These are phyloP conservation scores for Dactylonectria macrodidyma DNA, from an alignment of 2,329 filamentous ascomycete genomes.

Conservation along the genomic window DNA sequence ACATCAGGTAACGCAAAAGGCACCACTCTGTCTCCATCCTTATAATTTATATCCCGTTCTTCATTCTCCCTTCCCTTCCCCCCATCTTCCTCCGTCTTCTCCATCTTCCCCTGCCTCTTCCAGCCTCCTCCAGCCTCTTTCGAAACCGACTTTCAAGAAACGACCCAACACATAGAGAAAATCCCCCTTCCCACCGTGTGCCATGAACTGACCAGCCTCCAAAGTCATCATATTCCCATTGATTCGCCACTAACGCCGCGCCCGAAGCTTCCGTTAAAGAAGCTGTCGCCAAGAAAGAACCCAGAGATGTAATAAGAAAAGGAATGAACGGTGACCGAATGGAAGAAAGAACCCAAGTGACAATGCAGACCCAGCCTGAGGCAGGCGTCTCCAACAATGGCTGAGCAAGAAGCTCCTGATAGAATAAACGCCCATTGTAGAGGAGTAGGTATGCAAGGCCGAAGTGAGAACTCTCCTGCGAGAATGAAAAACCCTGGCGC, in stretches of 20 bases:
- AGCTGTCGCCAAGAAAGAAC: slow-evolving; percentile 44
- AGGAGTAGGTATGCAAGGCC: background rate
- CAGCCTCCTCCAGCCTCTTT: background rate
- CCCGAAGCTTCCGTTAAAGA: slow-evolving; percentile 46
- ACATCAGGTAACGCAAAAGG: slow-evolving; percentile 8
- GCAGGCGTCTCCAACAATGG: background rate
- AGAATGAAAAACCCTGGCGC: background rate
- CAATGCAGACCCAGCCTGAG: background rate
- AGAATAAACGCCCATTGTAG: background rate
- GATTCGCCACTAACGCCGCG: slow-evolving; percentile 48
- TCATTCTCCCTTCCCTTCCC: background rate
- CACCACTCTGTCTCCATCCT: background rate
- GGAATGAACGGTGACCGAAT: slow-evolving; percentile 36
- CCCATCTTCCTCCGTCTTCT: slow-evolving; percentile 5
- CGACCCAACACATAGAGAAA: slow-evolving; percentile 30
- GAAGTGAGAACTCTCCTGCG: background rate
- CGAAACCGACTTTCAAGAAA: slow-evolving; percentile 9
- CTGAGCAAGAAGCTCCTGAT: background rate
- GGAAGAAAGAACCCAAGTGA: slow-evolving; percentile 2
- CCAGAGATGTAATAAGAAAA: slow-evolving; percentile 40
- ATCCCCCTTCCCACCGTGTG: slow-evolving; percentile 34
- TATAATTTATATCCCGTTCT: slow-evolving; percentile 11
- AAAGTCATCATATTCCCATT: slow-evolving; percentile 40
- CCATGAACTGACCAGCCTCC: slow-evolving; percentile 37
- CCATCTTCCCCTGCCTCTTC: slow-evolving; percentile 15